These are phyloP conservation scores for Lichtheimia ramosa DNA, from an alignment of 371 early-diverging fungal genomes.

Conservation along the genomic window DNA sequence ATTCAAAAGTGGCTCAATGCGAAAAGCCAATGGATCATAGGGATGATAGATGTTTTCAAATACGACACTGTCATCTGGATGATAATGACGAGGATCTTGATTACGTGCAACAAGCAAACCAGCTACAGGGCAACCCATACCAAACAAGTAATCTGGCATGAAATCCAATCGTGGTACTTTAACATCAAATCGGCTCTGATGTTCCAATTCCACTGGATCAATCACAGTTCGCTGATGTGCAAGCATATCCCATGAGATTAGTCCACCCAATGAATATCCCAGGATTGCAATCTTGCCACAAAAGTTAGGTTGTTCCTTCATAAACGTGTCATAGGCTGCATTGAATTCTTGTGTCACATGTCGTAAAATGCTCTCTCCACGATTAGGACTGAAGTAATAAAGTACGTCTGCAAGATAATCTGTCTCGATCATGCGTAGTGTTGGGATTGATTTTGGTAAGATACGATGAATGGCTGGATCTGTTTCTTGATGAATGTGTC, in stretches of 20 bases:
- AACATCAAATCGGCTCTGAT: constrained; percentile 39
- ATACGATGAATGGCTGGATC: constrained; percentile 44
- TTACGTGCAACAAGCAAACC: constrained; percentile 64
- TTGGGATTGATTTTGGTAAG: constrained; percentile 62
- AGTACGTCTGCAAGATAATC: constrained; percentile 69
- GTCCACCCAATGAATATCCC: constrained; percentile 68
- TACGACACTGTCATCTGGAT: constrained; percentile 42
- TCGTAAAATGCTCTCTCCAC: constrained; percentile 56
- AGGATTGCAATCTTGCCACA: constrained; percentile 58
- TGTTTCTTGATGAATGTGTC: constrained; percentile 53
- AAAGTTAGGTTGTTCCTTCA: constrained; percentile 53
- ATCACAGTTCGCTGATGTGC: constrained; percentile 35
- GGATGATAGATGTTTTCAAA: constrained; percentile 71
- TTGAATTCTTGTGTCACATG: constrained; percentile 60
- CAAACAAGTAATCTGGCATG: constrained; percentile 55
- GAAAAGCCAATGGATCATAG: constrained; percentile 61
- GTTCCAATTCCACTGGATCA: constrained; percentile 16
- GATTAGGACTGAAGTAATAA: constrained; percentile 53
- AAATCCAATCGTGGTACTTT: constrained; percentile 52
- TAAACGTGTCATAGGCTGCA: constrained; percentile 49
- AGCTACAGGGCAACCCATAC: constrained; percentile 62
- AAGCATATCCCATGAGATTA: constrained; percentile 67
- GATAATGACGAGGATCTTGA: constrained; percentile 49
- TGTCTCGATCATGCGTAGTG: constrained; percentile 56
- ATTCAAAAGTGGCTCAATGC: constrained; percentile 44